phyloP scores from a whole-genome alignment of 306 rosid species.

The Cucumis cinereus region DNA sequence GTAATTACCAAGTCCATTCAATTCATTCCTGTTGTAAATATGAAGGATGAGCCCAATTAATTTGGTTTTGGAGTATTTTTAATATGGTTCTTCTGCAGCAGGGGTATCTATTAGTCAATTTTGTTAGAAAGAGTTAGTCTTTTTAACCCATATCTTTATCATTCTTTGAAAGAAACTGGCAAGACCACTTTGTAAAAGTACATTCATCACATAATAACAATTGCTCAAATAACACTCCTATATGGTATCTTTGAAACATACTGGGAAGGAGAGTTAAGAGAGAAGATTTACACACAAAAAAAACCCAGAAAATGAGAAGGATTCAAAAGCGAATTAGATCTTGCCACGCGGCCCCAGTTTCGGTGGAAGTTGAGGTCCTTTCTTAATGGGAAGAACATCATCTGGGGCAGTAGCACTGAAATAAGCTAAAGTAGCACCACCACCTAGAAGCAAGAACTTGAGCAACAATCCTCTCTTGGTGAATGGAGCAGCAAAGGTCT shows the following conservation, averaged over 20 bases:
- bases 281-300: conserved; percentile 17
- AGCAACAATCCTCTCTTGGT: conserved; percentile 93
- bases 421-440: conserved; percentile 81
- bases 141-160: conserved; percentile 13
- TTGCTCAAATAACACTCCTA: conserved; percentile 18
- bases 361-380: conserved; percentile 97
- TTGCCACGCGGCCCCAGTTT: conserved; percentile 89
- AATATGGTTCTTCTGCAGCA: conserved; percentile 8
- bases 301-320: background rate
- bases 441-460: conserved; percentile 86
- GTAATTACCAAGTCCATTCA: conserved; percentile 23
- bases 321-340: conserved; percentile 35
- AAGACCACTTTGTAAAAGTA: background rate
- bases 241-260: conserved; percentile 27
- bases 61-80: conserved; percentile 13
- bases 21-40: conserved; percentile 47
- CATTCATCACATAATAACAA: conserved; percentile 4
- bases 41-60: conserved; percentile 21
- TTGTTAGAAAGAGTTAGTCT: conserved; percentile 13
- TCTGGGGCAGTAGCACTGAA: conserved; percentile 66
- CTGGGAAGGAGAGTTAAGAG: conserved; percentile 37
- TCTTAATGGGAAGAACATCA: conserved; percentile 83
- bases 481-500: conserved; percentile 97
- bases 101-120: background rate
- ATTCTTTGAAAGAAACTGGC: background rate